A percentile compares a stretch with the other conserved stretches of the same genome.
These are phyloP conservation scores for Cladophialophora yegresii DNA, from an alignment of 2,329 filamentous ascomycete species.

Conservation along the genomic window DNA sequence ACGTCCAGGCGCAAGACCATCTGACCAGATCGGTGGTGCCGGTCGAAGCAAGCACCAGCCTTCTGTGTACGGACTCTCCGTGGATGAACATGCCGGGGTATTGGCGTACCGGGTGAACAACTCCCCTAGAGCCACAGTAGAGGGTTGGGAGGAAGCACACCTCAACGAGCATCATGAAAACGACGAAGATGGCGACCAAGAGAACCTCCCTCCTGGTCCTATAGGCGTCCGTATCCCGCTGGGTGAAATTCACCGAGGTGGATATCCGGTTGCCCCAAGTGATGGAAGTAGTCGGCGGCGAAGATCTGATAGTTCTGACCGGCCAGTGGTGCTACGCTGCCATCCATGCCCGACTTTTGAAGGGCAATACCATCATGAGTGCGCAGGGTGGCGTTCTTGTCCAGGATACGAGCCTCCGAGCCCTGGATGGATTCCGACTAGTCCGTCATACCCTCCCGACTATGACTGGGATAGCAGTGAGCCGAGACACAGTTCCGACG, in stretches of 20 bases:
- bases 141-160: background rate
- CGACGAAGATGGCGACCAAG: conserved; percentile 10
- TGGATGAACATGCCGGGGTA: background rate
- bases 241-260: background rate
- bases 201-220: conserved; percentile 8
- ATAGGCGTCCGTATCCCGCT: background rate
- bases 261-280: background rate
- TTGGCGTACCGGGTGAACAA: background rate
- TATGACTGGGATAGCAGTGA: background rate
- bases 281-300: background rate
- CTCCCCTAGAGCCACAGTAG: background rate
- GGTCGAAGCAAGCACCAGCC: background rate
- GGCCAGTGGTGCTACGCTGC: conserved; percentile 2
- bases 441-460: background rate
- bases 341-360: conserved; percentile 25
- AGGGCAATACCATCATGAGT: conserved; percentile 27
- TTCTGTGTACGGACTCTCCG: background rate
- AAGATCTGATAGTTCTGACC: background rate
- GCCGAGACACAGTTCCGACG: background rate
- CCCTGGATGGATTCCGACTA: background rate
- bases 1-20: background rate
- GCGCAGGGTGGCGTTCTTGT: background rate
- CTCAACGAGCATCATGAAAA: background rate
- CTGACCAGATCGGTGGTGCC: background rate
- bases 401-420: background rate